Conservation (phyloP, 2,329 filamentous ascomycete species). For the Epichloe brachyelytri region DNA sequence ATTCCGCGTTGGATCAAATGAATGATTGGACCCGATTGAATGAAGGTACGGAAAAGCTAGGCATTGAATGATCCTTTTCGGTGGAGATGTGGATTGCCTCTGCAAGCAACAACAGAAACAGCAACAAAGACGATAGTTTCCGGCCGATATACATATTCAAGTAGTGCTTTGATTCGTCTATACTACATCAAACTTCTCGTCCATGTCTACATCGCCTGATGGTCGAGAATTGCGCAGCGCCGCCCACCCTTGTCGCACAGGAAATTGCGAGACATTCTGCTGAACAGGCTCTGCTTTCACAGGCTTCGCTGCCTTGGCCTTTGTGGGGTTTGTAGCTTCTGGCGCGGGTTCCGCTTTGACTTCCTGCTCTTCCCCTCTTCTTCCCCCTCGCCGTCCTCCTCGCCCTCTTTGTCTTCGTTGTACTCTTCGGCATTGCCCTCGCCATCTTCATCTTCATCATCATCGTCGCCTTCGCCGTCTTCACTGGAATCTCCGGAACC, state of each 20-base stretch:
- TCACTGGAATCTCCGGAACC: constrained; percentile 39
- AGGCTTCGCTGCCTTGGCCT: constrained; percentile 7
- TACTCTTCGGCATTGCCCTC: constrained; percentile 28
- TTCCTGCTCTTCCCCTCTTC: constrained; percentile 10
- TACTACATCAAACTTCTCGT: constrained; percentile 22
- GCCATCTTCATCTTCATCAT: constrained; percentile 29
- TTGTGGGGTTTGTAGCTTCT: background rate
- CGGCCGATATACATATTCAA: background rate
- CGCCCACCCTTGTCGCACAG: constrained; percentile 20
- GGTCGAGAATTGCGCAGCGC: constrained; percentile 14
- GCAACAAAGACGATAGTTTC: too few species aligned
- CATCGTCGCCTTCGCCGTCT: constrained; percentile 40
- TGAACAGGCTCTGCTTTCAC: background rate
- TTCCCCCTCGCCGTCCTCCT: constrained; percentile 17
- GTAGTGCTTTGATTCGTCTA: background rate
- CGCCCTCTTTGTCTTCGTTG: constrained; percentile 22
- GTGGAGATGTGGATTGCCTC: too few species aligned
- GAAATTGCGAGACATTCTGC: constrained; percentile 6
- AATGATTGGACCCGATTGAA: too few species aligned
- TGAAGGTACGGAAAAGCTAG: too few species aligned
- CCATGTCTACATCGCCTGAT: constrained; percentile 18
- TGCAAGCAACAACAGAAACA: too few species aligned
- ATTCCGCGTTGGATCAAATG: too few species aligned
- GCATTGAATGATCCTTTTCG: too few species aligned
- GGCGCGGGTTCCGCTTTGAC: constrained; percentile 7